Base-by-base conservation (phyloP, 495 filamentous ascomycete species). In the Aspergillus hancockii region DNA sequence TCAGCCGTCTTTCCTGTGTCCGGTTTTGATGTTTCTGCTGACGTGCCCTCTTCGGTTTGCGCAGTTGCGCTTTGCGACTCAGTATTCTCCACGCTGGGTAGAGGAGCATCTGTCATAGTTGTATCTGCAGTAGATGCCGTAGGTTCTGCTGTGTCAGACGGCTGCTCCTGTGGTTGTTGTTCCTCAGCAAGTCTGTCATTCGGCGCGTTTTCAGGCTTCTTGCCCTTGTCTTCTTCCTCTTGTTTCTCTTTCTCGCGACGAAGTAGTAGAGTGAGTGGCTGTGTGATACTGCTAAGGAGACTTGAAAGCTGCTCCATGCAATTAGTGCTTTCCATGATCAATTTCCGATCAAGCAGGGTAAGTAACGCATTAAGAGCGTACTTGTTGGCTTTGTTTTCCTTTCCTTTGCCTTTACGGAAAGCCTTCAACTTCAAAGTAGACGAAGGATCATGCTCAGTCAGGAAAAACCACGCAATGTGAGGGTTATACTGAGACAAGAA, bases 241-340 rank as follows among this genome's bases (percentile, higher is more conserved):
- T 79, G 72, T 49, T 82, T 83, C 60, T 90, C 88, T 70, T 91
- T 96, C 57, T 95, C 90, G 54, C 92, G 92, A 45, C 89, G 89
- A 60, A 95, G 85, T 8, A 97, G 76, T 34, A 87, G 82, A 58
- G 88, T 89, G 18, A 99, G 82, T 8, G 95, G 94, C 47, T 89
- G 85, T 0, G 94, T 98, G 55, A 97, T 91, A 63, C 86, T 88
- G 65, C 89, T 91, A 18, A 99, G 80, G 23, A 99, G 77, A 63
- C 84, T 84, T 0, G 95, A 93, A 4, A 99, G 81, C 49, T 90
- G 87, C 66, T 98, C 93, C 92, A 99, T 98, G 53, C 96, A 94
- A 12, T 85, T 81, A 18, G 92, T 90, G 74, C 89, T 99, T 74
- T 99, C 93, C 79, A 95, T 96, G 62, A 98, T 90, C 62, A 98